Evolutionary conservation across 805 yeast genomes (phyloP).

Genomic region (Lipomyces sp.): DNA sequence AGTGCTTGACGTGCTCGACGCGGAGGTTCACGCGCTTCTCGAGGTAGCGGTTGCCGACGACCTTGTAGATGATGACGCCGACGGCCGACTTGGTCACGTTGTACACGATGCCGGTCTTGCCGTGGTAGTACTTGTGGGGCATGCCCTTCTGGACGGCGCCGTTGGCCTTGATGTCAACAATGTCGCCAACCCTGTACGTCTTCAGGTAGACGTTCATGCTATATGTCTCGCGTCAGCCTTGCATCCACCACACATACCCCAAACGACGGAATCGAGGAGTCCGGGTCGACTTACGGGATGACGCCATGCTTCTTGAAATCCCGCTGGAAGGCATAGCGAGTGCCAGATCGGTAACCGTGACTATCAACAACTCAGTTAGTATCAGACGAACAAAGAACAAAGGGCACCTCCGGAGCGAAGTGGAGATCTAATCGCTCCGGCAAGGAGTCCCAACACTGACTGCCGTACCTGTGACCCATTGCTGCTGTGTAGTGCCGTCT

Average conservation of each 20-base stretch:
- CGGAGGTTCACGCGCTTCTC: constrained; percentile 99
- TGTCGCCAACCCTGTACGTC: constrained; percentile 98
- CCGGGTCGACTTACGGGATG: constrained; percentile 48
- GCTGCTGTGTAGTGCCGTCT: constrained; percentile 11
- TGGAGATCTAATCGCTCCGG: not conserved
- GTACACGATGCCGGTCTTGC: constrained; percentile 99
- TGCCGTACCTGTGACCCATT: constrained; percentile 34
- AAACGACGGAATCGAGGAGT: not conserved
- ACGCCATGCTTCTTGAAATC: constrained; percentile 98
- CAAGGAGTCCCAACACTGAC: not conserved
- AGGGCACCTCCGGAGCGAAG: not conserved
- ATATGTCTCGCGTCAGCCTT: constrained; percentile 2
- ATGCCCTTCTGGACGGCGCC: constrained; percentile 99
- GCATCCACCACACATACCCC: not conserved
- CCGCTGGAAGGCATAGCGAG: constrained; percentile 99
- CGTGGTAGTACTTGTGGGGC: constrained; percentile 99
- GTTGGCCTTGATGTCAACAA: constrained; percentile 98
- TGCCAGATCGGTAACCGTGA: constrained; percentile 99
- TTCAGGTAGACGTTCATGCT: constrained; percentile 88
- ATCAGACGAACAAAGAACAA: constrained; percentile 1
- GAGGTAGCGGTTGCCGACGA: constrained; percentile 97
- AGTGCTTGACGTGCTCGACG: constrained; percentile 98
- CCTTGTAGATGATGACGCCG: constrained; percentile 97
- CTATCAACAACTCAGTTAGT: constrained; percentile 34
- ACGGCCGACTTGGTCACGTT: constrained; percentile 98